These are phyloP conservation scores for Candida dajiaensis DNA, from an alignment of 805 yeast genomes.

Conservation along the genomic window DNA sequence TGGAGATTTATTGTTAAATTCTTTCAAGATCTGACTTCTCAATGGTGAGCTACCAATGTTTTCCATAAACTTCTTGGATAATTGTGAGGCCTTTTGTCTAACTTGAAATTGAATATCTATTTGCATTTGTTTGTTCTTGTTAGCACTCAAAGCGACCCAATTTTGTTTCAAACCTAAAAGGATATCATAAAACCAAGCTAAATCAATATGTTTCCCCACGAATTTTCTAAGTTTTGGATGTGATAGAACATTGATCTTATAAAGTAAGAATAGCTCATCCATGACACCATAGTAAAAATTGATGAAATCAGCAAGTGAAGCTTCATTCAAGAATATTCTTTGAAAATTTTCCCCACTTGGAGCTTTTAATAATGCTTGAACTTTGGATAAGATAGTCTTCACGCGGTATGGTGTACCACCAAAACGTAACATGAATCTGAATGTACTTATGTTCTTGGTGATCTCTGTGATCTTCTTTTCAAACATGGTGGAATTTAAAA, in stretches of 20 bases:
- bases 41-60: conserved; percentile 22
- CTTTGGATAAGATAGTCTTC: conserved; percentile 29
- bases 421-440: conserved; percentile 63
- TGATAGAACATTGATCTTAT: conserved; percentile 43
- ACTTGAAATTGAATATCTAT: conserved; percentile 56
- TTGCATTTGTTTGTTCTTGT: conserved; percentile 44
- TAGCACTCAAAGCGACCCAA: conserved; percentile 34
- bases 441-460: conserved; percentile 43
- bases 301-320: conserved; percentile 43
- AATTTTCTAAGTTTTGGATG: conserved; percentile 31
- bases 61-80: conserved; percentile 34
- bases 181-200: conserved; percentile 67
- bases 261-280: conserved; percentile 57
- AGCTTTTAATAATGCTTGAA: conserved; percentile 20
- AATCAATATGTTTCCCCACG: conserved; percentile 52
- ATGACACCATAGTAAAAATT: conserved; percentile 58
- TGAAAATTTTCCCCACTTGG: conserved; percentile 18
- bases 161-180: conserved; percentile 50
- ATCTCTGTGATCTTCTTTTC: conserved; percentile 36
- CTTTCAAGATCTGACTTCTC: conserved; percentile 26
- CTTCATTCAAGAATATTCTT: conserved; percentile 35
- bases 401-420: conserved; percentile 64
- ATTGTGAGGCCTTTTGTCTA: conserved; percentile 43
- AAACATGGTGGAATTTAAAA: conserved; percentile 25
- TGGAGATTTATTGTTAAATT: conserved; percentile 21